Conservation (phyloP, 306 rosid genomes). For the Glycine latifolia region DNA sequence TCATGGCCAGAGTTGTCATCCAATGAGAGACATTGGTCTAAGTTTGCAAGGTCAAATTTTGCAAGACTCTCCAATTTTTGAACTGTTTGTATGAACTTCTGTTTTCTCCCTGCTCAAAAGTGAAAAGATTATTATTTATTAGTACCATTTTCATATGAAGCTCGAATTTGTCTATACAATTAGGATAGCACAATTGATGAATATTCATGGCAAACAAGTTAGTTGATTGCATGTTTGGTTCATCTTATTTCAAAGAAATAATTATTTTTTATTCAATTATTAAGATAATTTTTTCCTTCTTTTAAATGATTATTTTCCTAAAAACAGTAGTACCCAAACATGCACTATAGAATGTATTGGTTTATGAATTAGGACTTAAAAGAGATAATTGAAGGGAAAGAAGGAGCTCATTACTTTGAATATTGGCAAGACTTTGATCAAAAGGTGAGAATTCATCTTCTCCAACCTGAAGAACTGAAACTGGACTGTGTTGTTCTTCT, state of each 20-base stretch:
- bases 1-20: slow-evolving; percentile 41
- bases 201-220: too few species aligned
- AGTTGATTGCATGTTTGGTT: too few species aligned
- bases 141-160: neutral
- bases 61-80: slow-evolving; percentile 57
- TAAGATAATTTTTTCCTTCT: too few species aligned
- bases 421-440: slow-evolving; percentile 59
- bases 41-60: slow-evolving; percentile 47
- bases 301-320: too few species aligned
- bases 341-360: neutral
- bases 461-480: slow-evolving; percentile 69
- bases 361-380: slow-evolving; percentile 1
- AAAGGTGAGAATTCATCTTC: slow-evolving; percentile 56
- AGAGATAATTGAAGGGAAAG: slow-evolving; percentile 2
- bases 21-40: slow-evolving; percentile 40
- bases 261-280: too few species aligned
- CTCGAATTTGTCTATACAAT: neutral
- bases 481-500: slow-evolving; percentile 71
- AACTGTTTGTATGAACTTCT: slow-evolving; percentile 52
- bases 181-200: slow-evolving; percentile 2
- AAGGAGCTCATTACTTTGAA: slow-evolving; percentile 56
- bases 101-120: slow-evolving; percentile 63
- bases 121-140: slow-evolving; percentile 4
- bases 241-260: too few species aligned
- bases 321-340: too few species aligned